phyloP scores from a whole-genome alignment of 2,329 filamentous ascomycete genomes.

The Colletotrichum sp. region DNA sequence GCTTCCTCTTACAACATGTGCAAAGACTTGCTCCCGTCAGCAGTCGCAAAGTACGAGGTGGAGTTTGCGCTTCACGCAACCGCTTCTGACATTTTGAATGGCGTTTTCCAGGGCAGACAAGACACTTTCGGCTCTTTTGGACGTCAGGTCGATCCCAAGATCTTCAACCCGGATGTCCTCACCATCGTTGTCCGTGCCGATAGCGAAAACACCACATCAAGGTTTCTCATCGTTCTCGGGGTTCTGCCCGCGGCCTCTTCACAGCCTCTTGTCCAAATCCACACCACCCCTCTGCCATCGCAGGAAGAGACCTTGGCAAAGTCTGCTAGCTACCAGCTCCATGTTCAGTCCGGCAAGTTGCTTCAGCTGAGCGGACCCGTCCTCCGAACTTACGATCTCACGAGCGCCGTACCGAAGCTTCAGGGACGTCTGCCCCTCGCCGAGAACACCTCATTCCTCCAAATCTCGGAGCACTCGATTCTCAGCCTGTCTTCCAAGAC shows the following conservation, averaged over 20 bases:
- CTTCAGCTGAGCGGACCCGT: conserved; percentile 59
- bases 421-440: conserved; percentile 57
- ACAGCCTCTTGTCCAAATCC: conserved; percentile 37
- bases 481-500: conserved; percentile 62
- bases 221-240: conserved; percentile 39
- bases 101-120: conserved; percentile 58
- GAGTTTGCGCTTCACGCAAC: conserved; percentile 53
- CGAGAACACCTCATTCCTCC: conserved; percentile 64
- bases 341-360: conserved; percentile 67
- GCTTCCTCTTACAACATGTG: conserved; percentile 45
- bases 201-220: conserved; percentile 19
- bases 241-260: conserved; percentile 25
- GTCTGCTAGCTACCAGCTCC: conserved; percentile 54
- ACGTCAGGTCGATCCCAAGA: conserved; percentile 46
- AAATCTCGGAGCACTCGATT: conserved; percentile 69
- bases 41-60: conserved; percentile 43
- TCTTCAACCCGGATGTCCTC: conserved; percentile 56
- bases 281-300: conserved; percentile 40
- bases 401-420: conserved; percentile 63
- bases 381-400: conserved; percentile 68
- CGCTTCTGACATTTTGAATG: conserved; percentile 54
- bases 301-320: conserved; percentile 19
- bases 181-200: conserved; percentile 50
- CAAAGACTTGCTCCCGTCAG: conserved; percentile 40
- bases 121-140: conserved; percentile 58